These are phyloP conservation scores for Nakazawaea ambrosiae DNA, from an alignment of 805 yeast species.

Conservation along the genomic window DNA sequence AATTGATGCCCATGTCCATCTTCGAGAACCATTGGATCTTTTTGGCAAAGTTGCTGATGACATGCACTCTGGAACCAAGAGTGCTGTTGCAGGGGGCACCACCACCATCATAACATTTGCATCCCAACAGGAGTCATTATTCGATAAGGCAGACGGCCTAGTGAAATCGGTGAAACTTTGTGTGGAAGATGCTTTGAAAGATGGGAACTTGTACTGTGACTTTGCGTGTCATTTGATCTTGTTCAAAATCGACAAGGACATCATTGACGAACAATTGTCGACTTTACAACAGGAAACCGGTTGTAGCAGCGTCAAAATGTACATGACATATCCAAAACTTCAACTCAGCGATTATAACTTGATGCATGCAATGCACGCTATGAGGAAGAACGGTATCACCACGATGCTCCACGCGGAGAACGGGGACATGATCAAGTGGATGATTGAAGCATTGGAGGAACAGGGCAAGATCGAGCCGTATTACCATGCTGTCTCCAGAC, in stretches of 20 bases:
- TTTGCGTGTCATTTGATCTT: constrained; percentile 42
- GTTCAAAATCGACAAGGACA: constrained; percentile 15
- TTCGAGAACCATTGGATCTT: constrained; percentile 34
- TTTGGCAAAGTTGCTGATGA: constrained; percentile 30
- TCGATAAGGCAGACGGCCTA: constrained; percentile 21
- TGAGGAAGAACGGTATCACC: constrained; percentile 14
- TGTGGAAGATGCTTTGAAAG: constrained; percentile 23
- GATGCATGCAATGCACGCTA: constrained; percentile 13
- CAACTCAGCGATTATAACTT: constrained; percentile 14
- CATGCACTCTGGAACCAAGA: constrained; percentile 35
- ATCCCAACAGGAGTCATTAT: constrained; percentile 28
- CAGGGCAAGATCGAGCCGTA: constrained; percentile 14
- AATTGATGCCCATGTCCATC: constrained; percentile 42
- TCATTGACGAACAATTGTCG: constrained; percentile 10
- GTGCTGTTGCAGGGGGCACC: constrained; percentile 45
- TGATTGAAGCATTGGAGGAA: constrained; percentile 15
- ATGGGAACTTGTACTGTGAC: constrained; percentile 33
- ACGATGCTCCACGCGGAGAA: constrained; percentile 18
- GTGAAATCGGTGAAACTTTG: constrained; percentile 16
- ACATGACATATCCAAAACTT: constrained; percentile 16
- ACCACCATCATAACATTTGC: constrained; percentile 43
- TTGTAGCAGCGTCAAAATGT: constrained; percentile 16
- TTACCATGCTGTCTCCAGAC: constrained; percentile 16
- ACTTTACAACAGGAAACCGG: constrained; percentile 11
- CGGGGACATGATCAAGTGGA: constrained; percentile 15